Evolutionary conservation across 345 rosid species (phyloP).

Genomic region (Gossypioides kirkii): DNA sequence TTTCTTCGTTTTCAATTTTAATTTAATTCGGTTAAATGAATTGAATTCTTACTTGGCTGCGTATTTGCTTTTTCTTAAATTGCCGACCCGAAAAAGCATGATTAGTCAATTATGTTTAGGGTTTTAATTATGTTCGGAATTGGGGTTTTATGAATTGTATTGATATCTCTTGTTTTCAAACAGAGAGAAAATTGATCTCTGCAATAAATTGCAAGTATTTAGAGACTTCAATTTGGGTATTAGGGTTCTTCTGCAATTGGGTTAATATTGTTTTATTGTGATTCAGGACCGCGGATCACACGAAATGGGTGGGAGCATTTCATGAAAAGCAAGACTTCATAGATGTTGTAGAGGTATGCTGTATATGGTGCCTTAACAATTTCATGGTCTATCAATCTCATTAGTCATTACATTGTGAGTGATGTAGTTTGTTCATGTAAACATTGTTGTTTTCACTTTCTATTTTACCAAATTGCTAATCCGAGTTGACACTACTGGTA

Average conservation of each 20-base stretch:
- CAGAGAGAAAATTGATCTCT: too few relatives aligned
- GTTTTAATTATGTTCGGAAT: background rate
- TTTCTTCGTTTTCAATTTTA: background rate
- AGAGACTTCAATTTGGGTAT: background rate
- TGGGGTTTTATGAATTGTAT: background rate
- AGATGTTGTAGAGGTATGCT: slow-evolving; percentile 79
- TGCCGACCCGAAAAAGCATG: background rate
- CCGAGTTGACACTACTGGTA: background rate
- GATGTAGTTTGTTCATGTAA: background rate
- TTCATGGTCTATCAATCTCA: background rate
- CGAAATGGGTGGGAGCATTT: slow-evolving; percentile 86
- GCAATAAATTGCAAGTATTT: background rate
- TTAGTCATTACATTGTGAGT: background rate
- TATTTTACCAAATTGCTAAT: background rate
- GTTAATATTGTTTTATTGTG: background rate
- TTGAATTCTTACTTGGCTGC: background rate
- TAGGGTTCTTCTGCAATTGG: background rate
- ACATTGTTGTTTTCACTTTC: background rate
- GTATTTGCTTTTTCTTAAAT: background rate
- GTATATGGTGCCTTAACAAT: background rate
- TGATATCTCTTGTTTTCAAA: background rate
- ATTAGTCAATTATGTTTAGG: background rate
- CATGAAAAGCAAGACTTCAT: slow-evolving; percentile 81
- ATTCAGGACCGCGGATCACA: slow-evolving; percentile 83
- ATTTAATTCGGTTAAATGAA: background rate